These are phyloP conservation scores for Podospora appendiculata DNA, from an alignment of 495 filamentous ascomycete species.

Conservation along the genomic window DNA sequence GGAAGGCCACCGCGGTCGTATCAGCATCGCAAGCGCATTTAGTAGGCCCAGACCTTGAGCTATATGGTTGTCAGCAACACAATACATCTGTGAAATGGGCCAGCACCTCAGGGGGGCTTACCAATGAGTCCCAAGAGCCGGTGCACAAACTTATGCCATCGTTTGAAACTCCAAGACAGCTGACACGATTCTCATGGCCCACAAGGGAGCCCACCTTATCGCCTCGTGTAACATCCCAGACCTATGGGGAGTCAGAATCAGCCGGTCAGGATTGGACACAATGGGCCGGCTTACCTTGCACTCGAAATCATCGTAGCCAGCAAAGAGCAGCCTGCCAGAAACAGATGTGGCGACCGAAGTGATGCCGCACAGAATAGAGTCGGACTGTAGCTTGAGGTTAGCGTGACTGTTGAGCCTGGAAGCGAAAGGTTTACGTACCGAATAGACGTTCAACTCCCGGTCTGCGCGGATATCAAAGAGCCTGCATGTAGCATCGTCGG, in stretches of 20 bases:
- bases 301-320: slow-evolving; percentile 98
- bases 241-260: slow-evolving; percentile 42
- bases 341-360: slow-evolving; percentile 98
- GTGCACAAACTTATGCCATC: slow-evolving; percentile 99
- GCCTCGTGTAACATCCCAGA: slow-evolving; percentile 94
- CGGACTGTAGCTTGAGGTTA: slow-evolving; percentile 56
- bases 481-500: slow-evolving; percentile 94
- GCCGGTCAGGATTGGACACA: not conserved
- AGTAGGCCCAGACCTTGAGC: slow-evolving; percentile 86
- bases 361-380: slow-evolving; percentile 95
- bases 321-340: slow-evolving; percentile 90
- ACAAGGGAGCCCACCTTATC: slow-evolving; percentile 95
- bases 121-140: slow-evolving; percentile 97
- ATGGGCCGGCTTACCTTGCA: slow-evolving; percentile 71
- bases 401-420: not conserved
- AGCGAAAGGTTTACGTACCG: slow-evolving; percentile 48
- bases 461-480: slow-evolving; percentile 97
- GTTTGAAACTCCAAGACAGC: slow-evolving; percentile 96
- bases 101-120: slow-evolving; percentile 42
- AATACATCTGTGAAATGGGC: not conserved
- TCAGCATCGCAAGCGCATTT: slow-evolving; percentile 18
- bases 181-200: slow-evolving; percentile 97
- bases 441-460: slow-evolving; percentile 91
- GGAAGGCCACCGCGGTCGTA: slow-evolving; percentile 8
- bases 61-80: slow-evolving; percentile 29